A percentile compares a stretch with the other conserved stretches of the same genome.
Conservation (phyloP, 2,329 filamentous ascomycete genomes). For the Sclerotinia trifoliorum region DNA sequence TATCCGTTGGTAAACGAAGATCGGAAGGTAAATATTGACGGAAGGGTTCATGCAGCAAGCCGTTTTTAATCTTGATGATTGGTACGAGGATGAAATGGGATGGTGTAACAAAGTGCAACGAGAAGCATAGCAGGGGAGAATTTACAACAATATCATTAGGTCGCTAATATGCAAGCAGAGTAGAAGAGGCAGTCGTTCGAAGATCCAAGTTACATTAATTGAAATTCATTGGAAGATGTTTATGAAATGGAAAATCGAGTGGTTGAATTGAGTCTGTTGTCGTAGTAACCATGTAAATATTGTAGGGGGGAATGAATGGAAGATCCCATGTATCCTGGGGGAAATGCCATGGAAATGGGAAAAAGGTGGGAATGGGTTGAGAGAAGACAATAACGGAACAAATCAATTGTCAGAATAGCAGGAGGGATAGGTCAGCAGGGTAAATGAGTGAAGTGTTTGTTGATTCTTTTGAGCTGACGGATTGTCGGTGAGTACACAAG, state of each 20-base stretch:
- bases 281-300: slow-evolving; percentile 12
- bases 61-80: slow-evolving; percentile 21
- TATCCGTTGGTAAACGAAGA: background rate
- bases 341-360: background rate
- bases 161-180: background rate
- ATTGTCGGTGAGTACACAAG: slow-evolving; percentile 11
- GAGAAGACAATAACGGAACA: background rate
- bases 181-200: background rate
- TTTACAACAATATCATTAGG: background rate
- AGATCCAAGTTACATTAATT: background rate
- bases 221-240: background rate
- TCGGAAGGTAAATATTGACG: slow-evolving; percentile 31
- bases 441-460: too few species aligned
- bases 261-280: slow-evolving; percentile 11
- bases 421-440: background rate
- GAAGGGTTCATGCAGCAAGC: slow-evolving; percentile 35
- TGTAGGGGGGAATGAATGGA: background rate
- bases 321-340: background rate
- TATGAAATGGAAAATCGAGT: background rate
- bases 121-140: background rate
- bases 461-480: background rate
- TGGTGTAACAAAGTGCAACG: slow-evolving; percentile 6
- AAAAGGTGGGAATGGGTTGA: slow-evolving; percentile 10
- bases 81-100: slow-evolving; percentile 11
- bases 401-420: background rate